Evolutionary conservation across 768 basidiomycete genomes (phyloP).

Genomic region (Phallus indusiatus): DNA sequence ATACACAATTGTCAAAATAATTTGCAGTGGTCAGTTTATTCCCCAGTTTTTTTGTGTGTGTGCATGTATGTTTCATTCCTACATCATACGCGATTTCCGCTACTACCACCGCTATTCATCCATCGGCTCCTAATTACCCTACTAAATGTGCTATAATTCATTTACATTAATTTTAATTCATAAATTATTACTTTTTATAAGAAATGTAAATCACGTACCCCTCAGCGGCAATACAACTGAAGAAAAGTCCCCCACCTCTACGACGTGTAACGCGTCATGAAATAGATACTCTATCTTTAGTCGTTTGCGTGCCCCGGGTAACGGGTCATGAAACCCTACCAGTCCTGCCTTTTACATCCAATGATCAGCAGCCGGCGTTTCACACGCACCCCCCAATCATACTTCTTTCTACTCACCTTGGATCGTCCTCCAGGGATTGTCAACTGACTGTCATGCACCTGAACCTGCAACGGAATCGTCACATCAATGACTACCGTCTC

Average conservation of each 20-base stretch:
- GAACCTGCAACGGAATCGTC: constrained; percentile 69
- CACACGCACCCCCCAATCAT: neutral
- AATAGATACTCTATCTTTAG: constrained; percentile 72
- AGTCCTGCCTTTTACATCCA: constrained; percentile 44
- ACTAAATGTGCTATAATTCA: neutral
- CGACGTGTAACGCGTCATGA: constrained; percentile 60
- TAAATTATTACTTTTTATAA: neutral
- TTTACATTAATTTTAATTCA: neutral
- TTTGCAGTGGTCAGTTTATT: no score
- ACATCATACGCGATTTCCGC: neutral
- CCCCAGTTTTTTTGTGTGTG: no score
- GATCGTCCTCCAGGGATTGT: constrained; percentile 65
- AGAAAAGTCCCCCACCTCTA: constrained; percentile 63
- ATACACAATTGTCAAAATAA: no score
- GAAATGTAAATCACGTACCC: constrained; percentile 38
- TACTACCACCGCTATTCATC: neutral
- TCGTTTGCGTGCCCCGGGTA: constrained; percentile 59
- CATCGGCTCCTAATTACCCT: neutral
- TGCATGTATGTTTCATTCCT: neutral
- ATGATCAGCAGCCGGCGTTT: constrained; percentile 9
- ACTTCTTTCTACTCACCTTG: constrained; percentile 44
- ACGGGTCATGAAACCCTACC: constrained; percentile 85
- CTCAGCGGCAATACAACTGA: constrained; percentile 65
- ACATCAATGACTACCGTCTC: constrained; percentile 59
- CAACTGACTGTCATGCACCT: constrained; percentile 71